These are phyloP conservation scores for Zygotorulaspora danielsina DNA, from an alignment of 805 yeast species.

Conservation along the genomic window DNA sequence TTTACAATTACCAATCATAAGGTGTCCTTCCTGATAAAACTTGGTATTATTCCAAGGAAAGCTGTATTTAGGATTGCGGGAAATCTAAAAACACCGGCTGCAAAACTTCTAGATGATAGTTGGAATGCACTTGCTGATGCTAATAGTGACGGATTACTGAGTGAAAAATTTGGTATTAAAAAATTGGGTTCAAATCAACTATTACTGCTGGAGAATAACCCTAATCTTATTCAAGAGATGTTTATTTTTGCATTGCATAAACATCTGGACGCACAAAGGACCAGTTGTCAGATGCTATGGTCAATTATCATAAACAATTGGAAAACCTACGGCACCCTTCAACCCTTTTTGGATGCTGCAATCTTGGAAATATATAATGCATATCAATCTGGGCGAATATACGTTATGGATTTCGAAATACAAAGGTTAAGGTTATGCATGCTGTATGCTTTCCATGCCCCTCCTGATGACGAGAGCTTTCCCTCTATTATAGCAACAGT, in stretches of 20 bases:
- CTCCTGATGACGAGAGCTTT: constrained; percentile 62
- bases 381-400: constrained; percentile 24
- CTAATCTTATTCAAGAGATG: constrained; percentile 58
- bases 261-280: constrained; percentile 53
- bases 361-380: constrained; percentile 30
- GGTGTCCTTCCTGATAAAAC: constrained; percentile 63
- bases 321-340: constrained; percentile 17
- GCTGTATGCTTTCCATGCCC: constrained; percentile 20
- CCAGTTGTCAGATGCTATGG: constrained; percentile 68
- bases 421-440: constrained; percentile 20
- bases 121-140: constrained; percentile 76
- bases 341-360: constrained; percentile 17
- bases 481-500: constrained; percentile 47
- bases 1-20: constrained; percentile 59
- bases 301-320: constrained; percentile 43
- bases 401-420: constrained; percentile 25
- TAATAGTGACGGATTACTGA: constrained; percentile 48
- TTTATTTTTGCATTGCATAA: constrained; percentile 66
- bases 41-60: constrained; percentile 67
- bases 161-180: constrained; percentile 52
- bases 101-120: constrained; percentile 50
- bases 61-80: constrained; percentile 64
- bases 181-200: constrained; percentile 70
- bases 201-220: constrained; percentile 54
- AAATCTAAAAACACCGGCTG: constrained; percentile 56